phyloP scores from a whole-genome alignment of 2,329 filamentous ascomycete genomes.

The Talaromyces sp. region DNA sequence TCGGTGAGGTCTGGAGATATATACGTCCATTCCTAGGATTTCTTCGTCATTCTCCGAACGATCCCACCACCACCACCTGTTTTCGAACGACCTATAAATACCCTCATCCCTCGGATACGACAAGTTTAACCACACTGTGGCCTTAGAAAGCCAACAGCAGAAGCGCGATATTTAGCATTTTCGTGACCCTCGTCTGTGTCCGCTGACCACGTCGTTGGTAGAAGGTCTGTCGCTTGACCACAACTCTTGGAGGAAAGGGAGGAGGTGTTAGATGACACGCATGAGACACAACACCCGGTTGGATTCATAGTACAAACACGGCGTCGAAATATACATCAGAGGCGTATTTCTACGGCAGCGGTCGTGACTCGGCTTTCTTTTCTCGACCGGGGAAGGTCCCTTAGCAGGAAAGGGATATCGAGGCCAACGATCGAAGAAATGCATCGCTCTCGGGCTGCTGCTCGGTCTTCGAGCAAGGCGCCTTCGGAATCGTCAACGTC shows the following conservation, averaged over 20 bases:
- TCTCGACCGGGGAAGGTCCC: background rate
- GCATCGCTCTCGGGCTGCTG: constrained; percentile 33
- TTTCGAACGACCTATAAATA: background rate
- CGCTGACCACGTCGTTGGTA: background rate
- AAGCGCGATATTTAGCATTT: background rate
- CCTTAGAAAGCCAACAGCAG: background rate
- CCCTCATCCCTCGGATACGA: background rate
- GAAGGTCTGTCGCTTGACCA: background rate
- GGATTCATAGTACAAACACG: background rate
- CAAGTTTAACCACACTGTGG: background rate
- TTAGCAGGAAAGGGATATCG: background rate
- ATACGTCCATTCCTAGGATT: background rate
- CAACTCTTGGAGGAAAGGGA: background rate
- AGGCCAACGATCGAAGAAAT: constrained; percentile 22
- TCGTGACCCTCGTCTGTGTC: background rate
- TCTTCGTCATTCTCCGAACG: background rate
- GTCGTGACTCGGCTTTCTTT: background rate
- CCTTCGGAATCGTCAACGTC: constrained; percentile 42
- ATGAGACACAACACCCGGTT: background rate
- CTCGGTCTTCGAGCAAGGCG: constrained; percentile 36
- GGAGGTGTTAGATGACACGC: background rate
- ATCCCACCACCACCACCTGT: background rate
- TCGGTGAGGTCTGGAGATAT: background rate
- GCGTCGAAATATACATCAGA: background rate
- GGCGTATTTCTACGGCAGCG: too few relatives aligned